Evolutionary conservation across 1,284 basidiomycete genomes (phyloP), one percentile per base, ranked within the genome.

Genomic region (Inonotus hispidus): DNA sequence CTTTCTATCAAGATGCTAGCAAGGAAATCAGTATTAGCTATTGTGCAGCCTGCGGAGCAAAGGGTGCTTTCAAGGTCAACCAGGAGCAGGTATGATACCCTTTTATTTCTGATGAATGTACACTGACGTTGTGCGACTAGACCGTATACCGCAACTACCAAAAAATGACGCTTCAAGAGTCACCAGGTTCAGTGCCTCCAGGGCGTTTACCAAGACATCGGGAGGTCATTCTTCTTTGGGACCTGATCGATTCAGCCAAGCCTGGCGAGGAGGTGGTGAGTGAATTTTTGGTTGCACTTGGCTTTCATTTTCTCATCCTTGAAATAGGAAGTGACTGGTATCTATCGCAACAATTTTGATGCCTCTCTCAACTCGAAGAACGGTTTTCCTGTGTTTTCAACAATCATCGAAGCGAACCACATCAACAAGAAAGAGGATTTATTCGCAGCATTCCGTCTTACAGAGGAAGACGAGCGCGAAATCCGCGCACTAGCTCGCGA

Each of bases 141-240:
- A 99, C 97, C 0, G 88, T 99, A 2, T 99, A 99, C 74, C 84
- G 97, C 61, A 99, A 99, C 74, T 99, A 97, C 73, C 97, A 99
- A 73, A 98, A 94, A 75, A 93, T 99, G 92, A 98, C 96, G 2
- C 76, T 99, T 47, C 96, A 99, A 71, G 97, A 99, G 73, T 95
- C 94, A 13, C 96, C 96, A n/a, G 97, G 96, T 1, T 94, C 92
- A 2, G 96, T 99, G 2, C 97, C 96, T 55, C 95, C 96, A 16
- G 96, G 96, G 73, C 93, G 96, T 69, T 81, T 99, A 13, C 96
- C 96, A 8, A 82, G 96, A 57, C 96, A 99, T 74, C 88, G 96
- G 59, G 96, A 99, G 73, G 95, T 99, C 35, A 87, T 99, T 63
- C 81, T 98, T 1, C 82, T 99, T 19, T 99, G 96, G 95, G 96